These are phyloP conservation scores for Rubroshorea leprosula DNA, from an alignment of 345 rosid genomes.

Conservation along the genomic window DNA sequence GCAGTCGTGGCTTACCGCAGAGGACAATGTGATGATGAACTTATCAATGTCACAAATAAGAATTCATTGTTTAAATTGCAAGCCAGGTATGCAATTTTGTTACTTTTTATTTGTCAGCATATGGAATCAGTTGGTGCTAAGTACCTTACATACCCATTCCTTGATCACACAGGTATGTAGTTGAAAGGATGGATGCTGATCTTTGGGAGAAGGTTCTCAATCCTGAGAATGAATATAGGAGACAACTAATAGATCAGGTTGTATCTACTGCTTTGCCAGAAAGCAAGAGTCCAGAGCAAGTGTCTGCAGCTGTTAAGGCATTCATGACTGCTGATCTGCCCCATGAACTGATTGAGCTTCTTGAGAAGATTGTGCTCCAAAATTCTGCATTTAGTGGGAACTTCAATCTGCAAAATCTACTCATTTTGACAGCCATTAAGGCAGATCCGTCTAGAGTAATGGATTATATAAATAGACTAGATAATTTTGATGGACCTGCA, in stretches of 20 bases:
- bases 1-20: slow-evolving; percentile 97
- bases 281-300: slow-evolving; percentile 90
- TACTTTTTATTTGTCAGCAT: slow-evolving; percentile 4
- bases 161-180: slow-evolving; percentile 68
- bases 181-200: slow-evolving; percentile 96
- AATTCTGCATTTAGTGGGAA: slow-evolving; percentile 99
- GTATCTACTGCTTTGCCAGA: slow-evolving; percentile 93
- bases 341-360: slow-evolving; percentile 77
- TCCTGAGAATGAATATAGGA: slow-evolving; percentile 75
- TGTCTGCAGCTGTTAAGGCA: slow-evolving; percentile 79
- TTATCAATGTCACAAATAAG: slow-evolving; percentile 92
- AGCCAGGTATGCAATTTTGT: slow-evolving; percentile 66
- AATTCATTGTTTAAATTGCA: slow-evolving; percentile 93
- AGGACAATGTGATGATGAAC: slow-evolving; percentile 98
- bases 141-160: slow-evolving; percentile 22
- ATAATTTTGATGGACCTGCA: slow-evolving; percentile 97
- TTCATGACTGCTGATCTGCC: slow-evolving; percentile 83
- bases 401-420: slow-evolving; percentile 91
- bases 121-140: slow-evolving; percentile 10
- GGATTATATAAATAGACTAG: slow-evolving; percentile 93
- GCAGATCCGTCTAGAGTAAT: slow-evolving; percentile 96
- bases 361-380: slow-evolving; percentile 94
- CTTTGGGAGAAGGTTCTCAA: slow-evolving; percentile 98
- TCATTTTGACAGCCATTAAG: slow-evolving; percentile 89
- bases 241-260: slow-evolving; percentile 96